phyloP scores from a whole-genome alignment of 2,329 filamentous ascomycete genomes.

The Aspergillus pseudonomiae region DNA sequence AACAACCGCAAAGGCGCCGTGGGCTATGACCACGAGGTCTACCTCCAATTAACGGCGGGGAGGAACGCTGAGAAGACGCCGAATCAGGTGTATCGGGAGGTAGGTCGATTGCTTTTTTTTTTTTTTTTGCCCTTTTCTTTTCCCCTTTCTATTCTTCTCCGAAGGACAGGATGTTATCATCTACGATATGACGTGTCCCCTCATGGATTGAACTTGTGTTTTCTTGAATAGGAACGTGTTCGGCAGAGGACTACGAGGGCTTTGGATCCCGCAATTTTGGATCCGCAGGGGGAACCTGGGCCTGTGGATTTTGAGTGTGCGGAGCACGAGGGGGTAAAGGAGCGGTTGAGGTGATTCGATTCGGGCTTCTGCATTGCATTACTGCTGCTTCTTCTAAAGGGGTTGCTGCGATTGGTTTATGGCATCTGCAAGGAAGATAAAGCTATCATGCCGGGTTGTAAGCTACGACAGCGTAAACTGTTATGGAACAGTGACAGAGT shows the following conservation, averaged over 20 bases:
- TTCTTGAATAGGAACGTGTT: conserved; percentile 27
- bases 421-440: neutral
- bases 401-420: neutral
- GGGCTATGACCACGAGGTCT: conserved; percentile 37
- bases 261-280: conserved; percentile 32
- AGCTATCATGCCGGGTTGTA: neutral
- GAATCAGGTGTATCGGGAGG: conserved; percentile 36
- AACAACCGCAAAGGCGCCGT: conserved; percentile 19
- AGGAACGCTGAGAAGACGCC: conserved; percentile 29
- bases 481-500: neutral
- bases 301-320: conserved; percentile 33
- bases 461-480: neutral
- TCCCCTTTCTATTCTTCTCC: neutral
- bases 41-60: conserved; percentile 32
- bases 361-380: neutral
- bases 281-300: conserved; percentile 29
- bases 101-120: conserved; percentile 12
- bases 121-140: neutral
- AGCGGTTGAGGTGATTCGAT: conserved; percentile 9
- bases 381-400: neutral
- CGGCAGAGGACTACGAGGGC: conserved; percentile 26
- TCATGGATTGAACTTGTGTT: conserved; percentile 5
- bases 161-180: neutral
- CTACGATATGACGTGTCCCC: neutral
- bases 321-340: conserved; percentile 22